Evolutionary conservation across 129 eudicot genomes (phyloP).

Genomic region (Flaveria linearis): DNA sequence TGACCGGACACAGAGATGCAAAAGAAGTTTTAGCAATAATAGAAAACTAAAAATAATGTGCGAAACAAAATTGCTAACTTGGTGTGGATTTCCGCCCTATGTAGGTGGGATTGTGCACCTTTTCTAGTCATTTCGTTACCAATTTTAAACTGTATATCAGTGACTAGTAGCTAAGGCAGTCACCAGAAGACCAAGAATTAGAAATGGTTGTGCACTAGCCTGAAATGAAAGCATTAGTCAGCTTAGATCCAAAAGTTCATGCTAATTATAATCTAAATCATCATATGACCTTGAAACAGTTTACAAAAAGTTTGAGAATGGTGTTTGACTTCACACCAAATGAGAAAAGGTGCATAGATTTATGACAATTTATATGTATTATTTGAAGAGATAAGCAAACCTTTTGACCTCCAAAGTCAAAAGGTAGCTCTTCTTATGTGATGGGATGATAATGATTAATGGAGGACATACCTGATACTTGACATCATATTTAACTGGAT

Average conservation of each 20-base stretch:
- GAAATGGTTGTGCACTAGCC: slow-evolving; percentile 98
- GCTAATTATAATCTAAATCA: slow-evolving; percentile 23
- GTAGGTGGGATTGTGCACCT: slow-evolving; percentile 19
- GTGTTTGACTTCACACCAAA: slow-evolving; percentile 9
- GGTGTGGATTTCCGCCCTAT: slow-evolving; percentile 4
- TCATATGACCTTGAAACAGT: background rate
- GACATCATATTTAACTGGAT: slow-evolving; percentile 93
- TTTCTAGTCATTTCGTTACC: slow-evolving; percentile 27
- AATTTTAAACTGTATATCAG: slow-evolving; percentile 30
- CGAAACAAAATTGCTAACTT: slow-evolving; percentile 22
- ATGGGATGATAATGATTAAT: slow-evolving; percentile 16
- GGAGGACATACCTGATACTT: slow-evolving; percentile 79
- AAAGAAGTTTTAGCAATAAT: background rate
- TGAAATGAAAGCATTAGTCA: slow-evolving; percentile 40
- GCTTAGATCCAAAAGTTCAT: slow-evolving; percentile 5
- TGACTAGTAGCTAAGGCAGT: slow-evolving; percentile 84
- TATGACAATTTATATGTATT: background rate
- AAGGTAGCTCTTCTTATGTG: background rate
- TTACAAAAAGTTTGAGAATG: slow-evolving; percentile 10
- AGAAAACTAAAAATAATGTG: background rate
- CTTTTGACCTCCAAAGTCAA: slow-evolving; percentile 25
- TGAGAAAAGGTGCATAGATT: background rate
- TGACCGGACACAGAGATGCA: background rate
- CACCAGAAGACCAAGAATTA: slow-evolving; percentile 75
- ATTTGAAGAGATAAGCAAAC: background rate